Base-by-base conservation (phyloP, 1,284 basidiomycete genomes). In the Sporisorium exsertum region DNA sequence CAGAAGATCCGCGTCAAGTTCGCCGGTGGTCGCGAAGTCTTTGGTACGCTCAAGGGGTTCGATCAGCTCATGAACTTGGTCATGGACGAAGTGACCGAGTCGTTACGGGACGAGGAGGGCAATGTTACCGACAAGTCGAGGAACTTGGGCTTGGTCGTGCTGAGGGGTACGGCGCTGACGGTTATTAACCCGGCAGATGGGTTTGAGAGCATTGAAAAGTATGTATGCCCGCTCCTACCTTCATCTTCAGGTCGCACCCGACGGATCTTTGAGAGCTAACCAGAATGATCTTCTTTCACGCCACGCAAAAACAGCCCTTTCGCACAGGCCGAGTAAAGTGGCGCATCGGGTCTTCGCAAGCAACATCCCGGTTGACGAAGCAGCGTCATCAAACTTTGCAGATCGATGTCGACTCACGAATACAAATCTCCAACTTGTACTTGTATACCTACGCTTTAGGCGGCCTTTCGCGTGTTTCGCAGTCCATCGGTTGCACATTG, bases 11-110 rank as follows among this genome's bases (percentile, higher is more conserved):
- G 94, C 61, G 95, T 99, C 84, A 98, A 97, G 87, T 98, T 99
- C 84, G 94, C 94, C 27, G 96, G 96, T 51, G 96, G 96, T 27
- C 88, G 96, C 32, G 94, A 98, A 90, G 97, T 98, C 50, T 92
- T 91, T 18, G 96, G 96, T 12, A 89, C 92, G 15, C 87, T 99
- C 74, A 99, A 99, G 87, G 96, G 96, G 15, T 98, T 92, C 84
- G 97, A 99, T 87, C 95, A 98, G 83, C 89, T 99, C 47, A 90
- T 99, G 80, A 99, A 99, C 86, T 91, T 99, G 62, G 96, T 96
- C 54, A 89, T 96, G 61, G 94, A 95, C 86, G 92, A 95, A 63
- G 93, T 95, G 5, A 89, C 91, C 79, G 94, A 95, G 86, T 88
- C 90, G 26, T 63, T 94, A 9, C 58, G 78, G 15, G 81, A 84